Percentiles rank a stretch among this genome's conserved stretches.
These are phyloP conservation scores for Xerocomus nothofagi DNA, from an alignment of 1,284 basidiomycete species.

Conservation along the genomic window DNA sequence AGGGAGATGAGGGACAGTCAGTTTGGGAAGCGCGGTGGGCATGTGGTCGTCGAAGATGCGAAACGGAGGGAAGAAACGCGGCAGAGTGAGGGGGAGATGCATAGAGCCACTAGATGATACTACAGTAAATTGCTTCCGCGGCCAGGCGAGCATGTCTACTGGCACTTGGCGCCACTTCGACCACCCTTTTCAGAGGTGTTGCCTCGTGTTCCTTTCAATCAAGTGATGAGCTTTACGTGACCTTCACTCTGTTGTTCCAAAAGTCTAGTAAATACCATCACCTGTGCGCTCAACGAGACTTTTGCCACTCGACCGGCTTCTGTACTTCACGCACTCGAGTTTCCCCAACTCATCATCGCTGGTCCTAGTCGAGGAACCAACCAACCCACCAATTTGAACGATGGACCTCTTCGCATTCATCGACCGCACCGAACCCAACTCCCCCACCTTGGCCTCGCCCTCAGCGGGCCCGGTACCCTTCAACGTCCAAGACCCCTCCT, in stretches of 20 bases:
- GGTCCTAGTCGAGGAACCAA: background rate
- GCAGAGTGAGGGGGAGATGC: background rate
- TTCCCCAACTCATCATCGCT: no score
- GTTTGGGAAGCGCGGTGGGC: conserved; percentile 17
- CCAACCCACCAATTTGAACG: background rate
- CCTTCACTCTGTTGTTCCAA: no score
- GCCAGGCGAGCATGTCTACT: background rate
- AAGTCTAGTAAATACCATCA: background rate
- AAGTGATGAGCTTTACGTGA: no score
- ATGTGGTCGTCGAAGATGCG: background rate
- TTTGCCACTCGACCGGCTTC: no score
- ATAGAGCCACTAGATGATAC: conserved; percentile 4
- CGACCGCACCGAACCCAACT: conserved; percentile 25
- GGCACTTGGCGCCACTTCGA: no score
- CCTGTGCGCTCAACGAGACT: background rate
- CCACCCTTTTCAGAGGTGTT: no score
- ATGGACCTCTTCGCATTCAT: conserved; percentile 22
- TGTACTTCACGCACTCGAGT: background rate
- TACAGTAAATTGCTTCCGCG: conserved; percentile 12
- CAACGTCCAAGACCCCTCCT: background rate
- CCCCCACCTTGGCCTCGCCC: conserved; percentile 10
- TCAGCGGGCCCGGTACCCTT: background rate
- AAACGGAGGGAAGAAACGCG: background rate
- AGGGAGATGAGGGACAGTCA: conserved; percentile 29
- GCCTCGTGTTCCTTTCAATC: no score